Base-by-base conservation (phyloP, 2,329 filamentous ascomycete species). In the Helotiales sp. region DNA sequence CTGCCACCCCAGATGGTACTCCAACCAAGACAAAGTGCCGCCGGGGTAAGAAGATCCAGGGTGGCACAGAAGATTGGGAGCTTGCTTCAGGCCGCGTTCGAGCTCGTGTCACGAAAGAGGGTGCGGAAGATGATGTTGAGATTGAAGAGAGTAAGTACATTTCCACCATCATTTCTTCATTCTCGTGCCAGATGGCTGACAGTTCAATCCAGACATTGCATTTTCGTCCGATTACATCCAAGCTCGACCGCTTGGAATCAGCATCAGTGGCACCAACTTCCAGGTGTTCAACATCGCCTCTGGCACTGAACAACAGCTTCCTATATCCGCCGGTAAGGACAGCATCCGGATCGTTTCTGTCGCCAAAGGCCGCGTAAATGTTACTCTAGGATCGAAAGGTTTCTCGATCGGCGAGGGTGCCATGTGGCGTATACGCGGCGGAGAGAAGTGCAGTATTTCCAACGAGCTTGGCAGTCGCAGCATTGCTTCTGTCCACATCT, bases 181-280 rank as follows among this genome's bases (percentile, higher is more conserved):
- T 40, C 11, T 34, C 28, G 40, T n/a, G 15, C 13, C 11, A 34
- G 17, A 28, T 22, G 30, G 0, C 15, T 60, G 26, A 43, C 13
- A 28, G 2, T n/a, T 20, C 13, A 61, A 45, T 32, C 17, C n/a
- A 75, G 73, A 73, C 7, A 50, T 75, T 13, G 73, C 73, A 2
- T 75, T 70, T 43, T 73, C 73, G 10, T 43, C 70, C 4, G 20
- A 60, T 4, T 72, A 74, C 37, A 61, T 74, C 20, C 24, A 26
- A 34, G 52, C 64, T 2, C 49, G 59, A 5, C 64, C 61, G 2
- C 40, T 52, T 3, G 68, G 68, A 11, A 68, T 70, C 20, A 70
- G 63, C 30, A 58, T 70, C 15, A 54, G 60, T 13, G 64, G 63
- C 13, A 69, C 62, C 2, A 72, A 59, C 28, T 73, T 72, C 37